Evolutionary conservation across 2,329 filamentous ascomycete genomes (phyloP).

Genomic region (Metarhizium anisopliae): DNA sequence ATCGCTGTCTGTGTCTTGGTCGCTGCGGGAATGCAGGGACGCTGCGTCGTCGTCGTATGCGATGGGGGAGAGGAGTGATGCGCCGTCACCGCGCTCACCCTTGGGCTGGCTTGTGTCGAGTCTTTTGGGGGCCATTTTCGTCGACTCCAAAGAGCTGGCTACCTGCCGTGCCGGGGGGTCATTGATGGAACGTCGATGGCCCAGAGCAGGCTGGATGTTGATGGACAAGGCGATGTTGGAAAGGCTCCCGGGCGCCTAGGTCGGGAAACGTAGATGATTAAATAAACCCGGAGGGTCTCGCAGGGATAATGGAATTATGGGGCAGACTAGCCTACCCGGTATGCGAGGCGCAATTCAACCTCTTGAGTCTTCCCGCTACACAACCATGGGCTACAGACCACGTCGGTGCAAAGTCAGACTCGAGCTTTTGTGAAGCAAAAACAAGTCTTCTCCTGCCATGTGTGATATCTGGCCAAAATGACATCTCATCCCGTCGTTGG

Average conservation of each 20-base stretch:
- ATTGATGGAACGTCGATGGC: background rate
- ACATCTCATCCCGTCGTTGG: no score
- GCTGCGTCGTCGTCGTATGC: constrained; percentile 61
- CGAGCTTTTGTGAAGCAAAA: no score
- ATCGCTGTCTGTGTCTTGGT: constrained; percentile 69
- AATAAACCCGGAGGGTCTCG: no score
- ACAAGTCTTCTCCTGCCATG: no score
- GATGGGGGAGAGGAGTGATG: constrained; percentile 51
- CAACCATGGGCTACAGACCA: no score
- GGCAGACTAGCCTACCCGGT: background rate
- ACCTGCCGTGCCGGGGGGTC: background rate
- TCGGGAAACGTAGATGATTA: background rate
- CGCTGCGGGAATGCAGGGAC: constrained; percentile 57
- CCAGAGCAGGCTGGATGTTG: background rate
- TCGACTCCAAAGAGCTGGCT: constrained; percentile 1
- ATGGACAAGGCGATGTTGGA: background rate
- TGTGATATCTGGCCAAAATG: no score
- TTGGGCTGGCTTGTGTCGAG: constrained; percentile 14
- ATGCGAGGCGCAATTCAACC: no score
- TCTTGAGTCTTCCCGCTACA: no score
- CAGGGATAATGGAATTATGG: background rate
- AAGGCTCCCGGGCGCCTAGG: background rate
- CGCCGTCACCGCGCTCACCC: constrained; percentile 19
- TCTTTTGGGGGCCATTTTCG: constrained; percentile 11
- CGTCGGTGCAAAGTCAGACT: no score